These are phyloP conservation scores for Geopyxis carbonaria DNA, from an alignment of 495 filamentous ascomycete species.

Conservation along the genomic window DNA sequence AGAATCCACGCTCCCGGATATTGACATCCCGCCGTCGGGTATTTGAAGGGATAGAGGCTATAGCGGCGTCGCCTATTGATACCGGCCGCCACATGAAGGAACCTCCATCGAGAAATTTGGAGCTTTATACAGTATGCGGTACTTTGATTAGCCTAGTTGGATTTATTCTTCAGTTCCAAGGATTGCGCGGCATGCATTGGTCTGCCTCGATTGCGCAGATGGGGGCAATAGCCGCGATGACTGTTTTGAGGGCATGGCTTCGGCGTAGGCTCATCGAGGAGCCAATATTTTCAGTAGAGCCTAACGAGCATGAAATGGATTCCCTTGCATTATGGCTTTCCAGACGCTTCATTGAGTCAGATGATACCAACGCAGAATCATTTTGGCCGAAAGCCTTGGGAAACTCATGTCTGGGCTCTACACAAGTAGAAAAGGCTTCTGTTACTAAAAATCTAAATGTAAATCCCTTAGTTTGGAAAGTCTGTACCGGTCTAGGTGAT, in stretches of 20 bases:
- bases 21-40: not conserved
- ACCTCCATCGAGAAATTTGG: not conserved
- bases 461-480: no score
- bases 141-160: constrained; percentile 28
- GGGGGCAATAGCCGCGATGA: constrained; percentile 33
- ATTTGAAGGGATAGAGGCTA: not conserved
- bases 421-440: not conserved
- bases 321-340: constrained; percentile 26
- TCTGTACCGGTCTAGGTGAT: no score
- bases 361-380: not conserved
- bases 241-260: constrained; percentile 31
- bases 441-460: not conserved
- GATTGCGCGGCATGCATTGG: constrained; percentile 33
- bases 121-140: not conserved
- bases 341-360: not conserved
- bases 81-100: not conserved
- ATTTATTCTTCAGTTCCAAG: constrained; percentile 36
- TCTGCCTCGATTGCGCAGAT: constrained; percentile 34
- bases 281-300: constrained; percentile 25
- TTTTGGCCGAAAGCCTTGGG: not conserved
- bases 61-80: no score
- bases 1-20: not conserved
- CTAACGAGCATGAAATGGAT: constrained; percentile 30
- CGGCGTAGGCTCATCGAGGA: constrained; percentile 29
- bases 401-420: not conserved